Base-by-base conservation (phyloP, 2,329 filamentous ascomycete genomes). In the Tolypocladium album region DNA sequence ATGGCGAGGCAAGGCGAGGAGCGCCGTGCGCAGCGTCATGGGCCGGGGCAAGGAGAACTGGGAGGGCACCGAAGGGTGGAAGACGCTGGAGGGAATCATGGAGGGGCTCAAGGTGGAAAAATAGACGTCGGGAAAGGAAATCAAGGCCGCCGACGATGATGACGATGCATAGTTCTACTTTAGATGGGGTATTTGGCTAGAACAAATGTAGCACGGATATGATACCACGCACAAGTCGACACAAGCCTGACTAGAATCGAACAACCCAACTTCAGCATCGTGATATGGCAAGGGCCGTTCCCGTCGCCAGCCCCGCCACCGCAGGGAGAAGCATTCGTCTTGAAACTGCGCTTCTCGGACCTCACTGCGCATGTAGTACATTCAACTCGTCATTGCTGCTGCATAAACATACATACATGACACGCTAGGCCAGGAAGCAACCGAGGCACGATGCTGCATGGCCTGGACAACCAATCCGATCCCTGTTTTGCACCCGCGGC, bases 1-100 rank as follows among this genome's bases (percentile, higher is more conserved):
- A 68, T 99, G 94, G 94, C 89, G 84, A 72, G 89, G 89, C 64
- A 97, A 96, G 81, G 90, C 90, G 0, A 81, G 90, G 67, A 95
- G 85, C 71, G 92, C 92, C 13, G 80, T 96, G 2, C 80, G 92
- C 59, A 91, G 89, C 58, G 87, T 97, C 8, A 82, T 95, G 80
- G 88, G 91, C 0, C 88, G 89, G 69, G 92, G 84, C 0, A 92
- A 85, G 76, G 88, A 90, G 68, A 82, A 74, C 15, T 97, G 92
- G 91, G 92, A 96, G 74, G 91, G 83, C 13, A 89, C 79, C 38
- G 76, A 80, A 47, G 88, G 83, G 36, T 94, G 86, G 87, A 78
- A 78, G 55, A 79, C 75, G 62, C 71, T 94, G 69, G 75, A 82
- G 69, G 78, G 74, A 5, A 68, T 82, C 65, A 70, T 87, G 74